A percentile compares a stretch with the other conserved stretches of the same genome.
These are phyloP conservation scores for Lyophyllum semitale DNA, from an alignment of 768 basidiomycete species.

Conservation along the genomic window DNA sequence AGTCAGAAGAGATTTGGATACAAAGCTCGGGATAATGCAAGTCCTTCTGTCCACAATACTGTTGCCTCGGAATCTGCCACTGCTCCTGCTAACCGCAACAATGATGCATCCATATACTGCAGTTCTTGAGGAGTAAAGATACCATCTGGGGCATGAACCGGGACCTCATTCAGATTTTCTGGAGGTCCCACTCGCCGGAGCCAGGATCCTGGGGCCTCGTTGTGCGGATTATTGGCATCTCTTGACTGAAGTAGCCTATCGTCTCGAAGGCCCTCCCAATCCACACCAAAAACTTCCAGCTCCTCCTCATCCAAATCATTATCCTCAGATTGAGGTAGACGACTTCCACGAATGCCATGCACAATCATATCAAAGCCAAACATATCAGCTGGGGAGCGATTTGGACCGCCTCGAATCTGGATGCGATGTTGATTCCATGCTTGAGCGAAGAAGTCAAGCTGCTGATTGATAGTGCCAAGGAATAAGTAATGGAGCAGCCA, in stretches of 20 bases:
- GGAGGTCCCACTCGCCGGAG: not conserved
- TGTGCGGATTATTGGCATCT: not conserved
- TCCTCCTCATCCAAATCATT: not conserved
- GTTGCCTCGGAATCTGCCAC: not conserved
- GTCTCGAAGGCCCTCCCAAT: not conserved
- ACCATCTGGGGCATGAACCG: not conserved
- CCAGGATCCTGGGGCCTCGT: not conserved
- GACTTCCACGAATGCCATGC: not conserved
- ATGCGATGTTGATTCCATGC: conserved; percentile 4
- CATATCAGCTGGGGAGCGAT: conserved; percentile 4
- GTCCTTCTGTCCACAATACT: not conserved
- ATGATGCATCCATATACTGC: not conserved
- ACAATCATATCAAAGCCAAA: conserved; percentile 2
- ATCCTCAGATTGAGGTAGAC: not conserved
- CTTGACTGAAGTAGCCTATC: not conserved
- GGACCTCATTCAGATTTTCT: not conserved
- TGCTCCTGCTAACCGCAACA: not conserved
- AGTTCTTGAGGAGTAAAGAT: not conserved
- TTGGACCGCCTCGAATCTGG: conserved; percentile 4
- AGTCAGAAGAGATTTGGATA: not conserved
- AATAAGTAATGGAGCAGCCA: conserved; percentile 32
- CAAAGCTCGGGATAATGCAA: not conserved
- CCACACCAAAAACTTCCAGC: not conserved
- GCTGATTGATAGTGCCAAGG: conserved; percentile 24
- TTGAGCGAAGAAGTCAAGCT: conserved; percentile 1